Evolutionary conservation across 768 basidiomycete genomes (phyloP).

Genomic region (Mycena indigotica): DNA sequence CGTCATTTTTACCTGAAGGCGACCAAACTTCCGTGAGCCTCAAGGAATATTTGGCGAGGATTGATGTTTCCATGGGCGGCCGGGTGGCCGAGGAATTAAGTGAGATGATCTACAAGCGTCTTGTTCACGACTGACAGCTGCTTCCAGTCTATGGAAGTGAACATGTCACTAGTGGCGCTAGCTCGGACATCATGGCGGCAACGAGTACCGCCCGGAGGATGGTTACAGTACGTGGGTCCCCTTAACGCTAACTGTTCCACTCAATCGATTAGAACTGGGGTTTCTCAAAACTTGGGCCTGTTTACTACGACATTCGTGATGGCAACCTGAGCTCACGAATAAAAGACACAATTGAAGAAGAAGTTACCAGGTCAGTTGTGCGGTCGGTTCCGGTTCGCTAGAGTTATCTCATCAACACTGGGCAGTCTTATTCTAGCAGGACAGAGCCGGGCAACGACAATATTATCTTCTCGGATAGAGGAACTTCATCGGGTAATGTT

Average conservation of each 20-base stretch:
- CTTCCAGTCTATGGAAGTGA: slow-evolving; percentile 78
- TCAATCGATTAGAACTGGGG: slow-evolving; percentile 69
- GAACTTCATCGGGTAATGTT: slow-evolving; percentile 73
- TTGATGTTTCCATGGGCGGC: slow-evolving; percentile 94
- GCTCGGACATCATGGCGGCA: slow-evolving; percentile 82
- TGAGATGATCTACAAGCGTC: slow-evolving; percentile 36
- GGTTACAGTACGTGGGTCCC: slow-evolving; percentile 71
- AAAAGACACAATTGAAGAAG: slow-evolving; percentile 84
- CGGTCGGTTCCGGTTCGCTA: slow-evolving; percentile 2
- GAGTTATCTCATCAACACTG: slow-evolving; percentile 15
- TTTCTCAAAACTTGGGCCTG: slow-evolving; percentile 83
- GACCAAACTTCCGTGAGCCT: slow-evolving; percentile 73
- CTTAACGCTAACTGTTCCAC: slow-evolving; percentile 5
- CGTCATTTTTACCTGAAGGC: slow-evolving; percentile 74
- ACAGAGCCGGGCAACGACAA: slow-evolving; percentile 61
- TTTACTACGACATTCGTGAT: slow-evolving; percentile 76
- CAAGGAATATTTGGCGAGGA: slow-evolving; percentile 76
- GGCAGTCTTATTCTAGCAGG: slow-evolving; percentile 66
- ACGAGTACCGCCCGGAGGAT: slow-evolving; percentile 80
- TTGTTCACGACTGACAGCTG: slow-evolving; percentile 21
- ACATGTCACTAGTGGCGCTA: slow-evolving; percentile 89
- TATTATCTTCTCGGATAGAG: slow-evolving; percentile 67
- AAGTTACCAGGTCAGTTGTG: slow-evolving; percentile 72
- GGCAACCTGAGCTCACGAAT: slow-evolving; percentile 72
- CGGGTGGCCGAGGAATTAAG: slow-evolving; percentile 93